Conservation (phyloP, 495 filamentous ascomycete genomes). For the Tuber melanosporum region DNA sequence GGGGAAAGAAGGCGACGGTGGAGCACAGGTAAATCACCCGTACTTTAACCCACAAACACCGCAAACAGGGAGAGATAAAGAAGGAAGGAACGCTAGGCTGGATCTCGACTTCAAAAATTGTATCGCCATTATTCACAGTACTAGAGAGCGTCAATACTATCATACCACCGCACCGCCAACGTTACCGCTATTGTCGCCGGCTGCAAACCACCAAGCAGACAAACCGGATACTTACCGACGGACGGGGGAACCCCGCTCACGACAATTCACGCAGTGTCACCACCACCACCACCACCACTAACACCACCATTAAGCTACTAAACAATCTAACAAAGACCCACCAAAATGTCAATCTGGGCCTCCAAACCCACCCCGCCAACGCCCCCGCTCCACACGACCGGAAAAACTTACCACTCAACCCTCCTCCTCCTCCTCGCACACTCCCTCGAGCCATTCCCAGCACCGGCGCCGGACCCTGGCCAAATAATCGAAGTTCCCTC, state of each 20-base stretch:
- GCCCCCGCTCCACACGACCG: neutral
- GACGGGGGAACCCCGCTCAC: neutral
- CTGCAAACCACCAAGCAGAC: neutral
- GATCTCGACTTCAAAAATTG: neutral
- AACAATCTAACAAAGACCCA: neutral
- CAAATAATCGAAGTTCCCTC: conserved; percentile 23
- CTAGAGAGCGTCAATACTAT: neutral
- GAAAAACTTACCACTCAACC: conserved; percentile 22
- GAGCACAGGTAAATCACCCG: neutral
- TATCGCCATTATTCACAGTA: neutral
- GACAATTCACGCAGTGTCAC: neutral
- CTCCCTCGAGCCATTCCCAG: conserved; percentile 13
- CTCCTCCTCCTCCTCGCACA: conserved; percentile 15
- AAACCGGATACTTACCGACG: neutral
- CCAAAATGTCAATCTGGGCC: neutral
- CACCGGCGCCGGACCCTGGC: conserved; percentile 12
- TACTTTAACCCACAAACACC: neutral
- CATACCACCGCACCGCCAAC: neutral
- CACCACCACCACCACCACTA: neutral
- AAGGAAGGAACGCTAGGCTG: neutral
- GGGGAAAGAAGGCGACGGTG: neutral
- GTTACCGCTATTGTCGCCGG: neutral
- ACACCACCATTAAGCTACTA: neutral
- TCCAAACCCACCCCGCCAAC: neutral
- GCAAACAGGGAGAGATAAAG: neutral